A percentile compares a stretch with the other conserved stretches of the same genome.
Evolutionary conservation across 306 rosid species (phyloP).

Genomic region (Vigna hirtella): DNA sequence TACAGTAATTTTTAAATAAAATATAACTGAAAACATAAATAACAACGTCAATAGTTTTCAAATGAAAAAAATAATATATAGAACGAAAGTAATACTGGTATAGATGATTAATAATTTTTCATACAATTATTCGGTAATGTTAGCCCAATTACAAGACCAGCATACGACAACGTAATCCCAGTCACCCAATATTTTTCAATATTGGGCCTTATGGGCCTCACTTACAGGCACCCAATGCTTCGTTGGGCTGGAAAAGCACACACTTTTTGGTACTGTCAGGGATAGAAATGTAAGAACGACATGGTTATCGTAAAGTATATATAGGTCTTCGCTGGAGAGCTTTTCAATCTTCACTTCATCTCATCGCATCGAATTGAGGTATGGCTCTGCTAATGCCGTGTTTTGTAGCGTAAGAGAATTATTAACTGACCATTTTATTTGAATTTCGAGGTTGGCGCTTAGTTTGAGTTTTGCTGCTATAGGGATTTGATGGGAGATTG

Average conservation of each 20-base stretch:
- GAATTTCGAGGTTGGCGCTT: neutral
- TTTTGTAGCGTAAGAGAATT: neutral
- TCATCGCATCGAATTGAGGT: constrained; percentile 29
- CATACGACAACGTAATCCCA: too few species aligned
- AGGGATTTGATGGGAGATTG: constrained; percentile 17
- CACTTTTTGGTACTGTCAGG: neutral
- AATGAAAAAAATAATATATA: neutral
- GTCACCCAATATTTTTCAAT: too few species aligned
- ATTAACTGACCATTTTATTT: neutral
- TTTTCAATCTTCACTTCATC: neutral
- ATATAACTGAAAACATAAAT: neutral
- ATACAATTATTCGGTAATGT: too few species aligned
- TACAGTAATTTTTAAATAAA: too few species aligned
- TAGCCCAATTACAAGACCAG: too few species aligned
- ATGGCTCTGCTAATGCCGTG: neutral
- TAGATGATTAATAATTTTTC: too few species aligned
- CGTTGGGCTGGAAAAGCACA: neutral
- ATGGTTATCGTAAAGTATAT: neutral
- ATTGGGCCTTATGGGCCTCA: too few species aligned
- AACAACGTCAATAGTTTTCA: neutral
- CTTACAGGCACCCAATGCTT: neutral
- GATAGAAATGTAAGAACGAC: neutral
- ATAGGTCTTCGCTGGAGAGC: neutral
- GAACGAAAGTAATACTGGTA: neutral
- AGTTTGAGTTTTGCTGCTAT: neutral